Percentiles rank a stretch among this genome's conserved stretches.
Evolutionary conservation across 192 early-diverging fungal species (phyloP).

Genomic region (Dissophora ornata): DNA sequence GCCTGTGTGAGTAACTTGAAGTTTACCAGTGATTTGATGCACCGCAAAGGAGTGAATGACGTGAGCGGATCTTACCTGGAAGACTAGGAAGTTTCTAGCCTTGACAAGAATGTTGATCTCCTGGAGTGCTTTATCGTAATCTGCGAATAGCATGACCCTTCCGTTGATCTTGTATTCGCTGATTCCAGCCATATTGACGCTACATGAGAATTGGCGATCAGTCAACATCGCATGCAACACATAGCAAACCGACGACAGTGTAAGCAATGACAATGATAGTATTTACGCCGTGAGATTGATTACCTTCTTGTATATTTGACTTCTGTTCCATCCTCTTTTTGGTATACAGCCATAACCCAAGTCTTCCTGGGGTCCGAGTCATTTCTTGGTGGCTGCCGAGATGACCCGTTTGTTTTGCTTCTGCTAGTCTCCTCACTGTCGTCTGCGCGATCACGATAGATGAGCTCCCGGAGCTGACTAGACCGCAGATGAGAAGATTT

Average conservation of each 20-base stretch:
- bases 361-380: slow-evolving; percentile 62
- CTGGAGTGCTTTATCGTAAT: slow-evolving; percentile 85
- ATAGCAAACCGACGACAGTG: no score
- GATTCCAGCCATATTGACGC: slow-evolving; percentile 70
- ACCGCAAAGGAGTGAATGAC: no score
- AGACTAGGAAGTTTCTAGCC: slow-evolving; percentile 97
- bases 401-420: slow-evolving; percentile 42
- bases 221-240: background rate
- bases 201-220: slow-evolving; percentile 10
- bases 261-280: no score
- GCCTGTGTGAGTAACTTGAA: background rate
- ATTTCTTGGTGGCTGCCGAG: slow-evolving; percentile 12
- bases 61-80: slow-evolving; percentile 67
- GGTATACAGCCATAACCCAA: slow-evolving; percentile 88
- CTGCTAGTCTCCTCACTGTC: slow-evolving; percentile 57
- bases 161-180: slow-evolving; percentile 93
- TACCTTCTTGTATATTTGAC: slow-evolving; percentile 81
- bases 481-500: slow-evolving; percentile 93
- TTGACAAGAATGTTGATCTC: slow-evolving; percentile 93
- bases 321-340: slow-evolving; percentile 69
- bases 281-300: no score
- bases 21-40: no score
- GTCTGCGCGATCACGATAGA: slow-evolving; percentile 80
- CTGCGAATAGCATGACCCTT: slow-evolving; percentile 71
- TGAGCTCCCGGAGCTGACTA: slow-evolving; percentile 86